phyloP scores from a whole-genome alignment of 202 grass and related monocot species.

The Panicum hallii region DNA sequence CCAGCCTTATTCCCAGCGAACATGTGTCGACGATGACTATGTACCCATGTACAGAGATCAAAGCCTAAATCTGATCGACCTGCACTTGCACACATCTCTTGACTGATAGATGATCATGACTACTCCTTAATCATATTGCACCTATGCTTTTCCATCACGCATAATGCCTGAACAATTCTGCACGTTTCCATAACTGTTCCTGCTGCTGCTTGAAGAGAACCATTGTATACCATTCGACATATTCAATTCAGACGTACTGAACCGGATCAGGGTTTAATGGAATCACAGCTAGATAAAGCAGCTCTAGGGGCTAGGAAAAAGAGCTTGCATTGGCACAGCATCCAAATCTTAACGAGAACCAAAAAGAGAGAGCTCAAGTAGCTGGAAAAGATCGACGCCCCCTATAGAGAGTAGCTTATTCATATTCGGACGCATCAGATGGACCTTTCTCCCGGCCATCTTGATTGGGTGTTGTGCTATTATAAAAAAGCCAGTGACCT shows the following conservation, averaged over 20 bases:
- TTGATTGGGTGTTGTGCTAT: background rate
- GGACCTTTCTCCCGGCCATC: background rate
- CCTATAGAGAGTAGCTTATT: slow-evolving; percentile 31
- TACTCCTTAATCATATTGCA: background rate
- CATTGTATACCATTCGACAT: background rate
- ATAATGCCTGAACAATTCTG: slow-evolving; percentile 10
- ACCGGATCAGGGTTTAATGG: slow-evolving; percentile 35
- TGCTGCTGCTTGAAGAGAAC: background rate
- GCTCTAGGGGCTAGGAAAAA: slow-evolving; percentile 18
- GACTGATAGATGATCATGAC: background rate
- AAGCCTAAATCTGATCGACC: slow-evolving; percentile 14
- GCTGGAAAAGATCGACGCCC: slow-evolving; percentile 23
- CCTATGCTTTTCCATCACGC: background rate
- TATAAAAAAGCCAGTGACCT: background rate
- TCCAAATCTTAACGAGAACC: slow-evolving; percentile 46
- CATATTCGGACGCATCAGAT: slow-evolving; percentile 1
- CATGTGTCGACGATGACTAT: slow-evolving; percentile 55
- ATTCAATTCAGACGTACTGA: slow-evolving; percentile 49
- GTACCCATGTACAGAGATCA: slow-evolving; percentile 3
- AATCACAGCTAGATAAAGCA: slow-evolving; percentile 31
- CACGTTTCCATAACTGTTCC: slow-evolving; percentile 37
- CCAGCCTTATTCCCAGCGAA: slow-evolving; percentile 7
- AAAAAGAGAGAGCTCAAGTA: slow-evolving; percentile 5
- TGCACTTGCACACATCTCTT: slow-evolving; percentile 35
- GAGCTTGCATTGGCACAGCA: slow-evolving; percentile 5